phyloP scores from a whole-genome alignment of 306 rosid species.

The Quercus bicolor region DNA sequence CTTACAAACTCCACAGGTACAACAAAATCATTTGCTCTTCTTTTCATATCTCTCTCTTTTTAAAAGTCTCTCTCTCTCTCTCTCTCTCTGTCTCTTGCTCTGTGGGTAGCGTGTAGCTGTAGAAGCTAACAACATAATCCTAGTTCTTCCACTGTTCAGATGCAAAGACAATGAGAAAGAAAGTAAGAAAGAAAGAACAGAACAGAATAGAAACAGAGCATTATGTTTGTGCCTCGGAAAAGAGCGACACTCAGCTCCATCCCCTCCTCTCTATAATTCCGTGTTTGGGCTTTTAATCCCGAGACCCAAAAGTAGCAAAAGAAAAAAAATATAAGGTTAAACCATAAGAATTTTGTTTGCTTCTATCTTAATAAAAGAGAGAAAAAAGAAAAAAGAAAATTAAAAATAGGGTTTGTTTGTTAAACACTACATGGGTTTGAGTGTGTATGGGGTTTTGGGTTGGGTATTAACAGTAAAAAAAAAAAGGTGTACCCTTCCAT shows the following conservation, averaged over 20 bases:
- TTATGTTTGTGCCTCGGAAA: conserved; percentile 40
- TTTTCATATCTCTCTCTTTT: background rate
- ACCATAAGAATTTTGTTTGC: background rate
- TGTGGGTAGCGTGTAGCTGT: conserved; percentile 33
- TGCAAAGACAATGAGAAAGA: conserved; percentile 24
- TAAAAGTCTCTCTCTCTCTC: background rate
- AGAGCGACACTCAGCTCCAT: conserved; percentile 31
- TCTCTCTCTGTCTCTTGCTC: background rate
- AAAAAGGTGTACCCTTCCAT: conserved; percentile 29
- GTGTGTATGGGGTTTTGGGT: conserved; percentile 17
- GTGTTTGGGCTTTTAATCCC: conserved; percentile 16
- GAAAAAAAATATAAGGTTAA: background rate
- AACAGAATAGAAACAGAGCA: conserved; percentile 6
- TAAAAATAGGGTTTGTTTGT: background rate
- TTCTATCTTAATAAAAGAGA: background rate
- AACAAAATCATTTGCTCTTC: conserved; percentile 18
- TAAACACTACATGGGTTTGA: background rate
- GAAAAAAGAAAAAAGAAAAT: background rate
- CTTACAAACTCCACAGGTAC: conserved; percentile 8
- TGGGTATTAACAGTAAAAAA: conserved; percentile 24
- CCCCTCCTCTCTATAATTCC: background rate
- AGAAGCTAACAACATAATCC: conserved; percentile 1
- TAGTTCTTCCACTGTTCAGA: conserved; percentile 26
- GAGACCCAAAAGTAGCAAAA: conserved; percentile 5
- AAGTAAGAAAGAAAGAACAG: background rate